Base-by-base conservation (phyloP, 2,329 filamentous ascomycete species). In the Epichloe uncinata region DNA sequence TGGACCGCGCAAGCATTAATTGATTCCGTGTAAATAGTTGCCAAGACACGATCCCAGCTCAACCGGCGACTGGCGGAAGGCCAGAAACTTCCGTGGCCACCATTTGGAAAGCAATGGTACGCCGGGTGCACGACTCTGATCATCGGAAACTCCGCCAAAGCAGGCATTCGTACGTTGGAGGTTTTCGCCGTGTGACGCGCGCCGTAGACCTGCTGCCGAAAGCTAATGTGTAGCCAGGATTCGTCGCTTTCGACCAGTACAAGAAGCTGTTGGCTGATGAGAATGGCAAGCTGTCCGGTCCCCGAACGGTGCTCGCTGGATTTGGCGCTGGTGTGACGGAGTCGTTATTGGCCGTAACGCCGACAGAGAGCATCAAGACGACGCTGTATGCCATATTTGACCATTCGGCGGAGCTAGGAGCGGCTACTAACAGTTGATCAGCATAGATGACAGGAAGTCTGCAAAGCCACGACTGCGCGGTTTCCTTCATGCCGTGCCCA, bases 351-450 rank as follows among this genome's bases (percentile, higher is more conserved):
- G 93, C 93, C 11, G 93, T 98, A 35, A 98, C 93, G 35, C 93
- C 93, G 0, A 96, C 94, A 52, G 93, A 98, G 71, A 94, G 87
- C 61, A 96, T 98, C 69, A 98, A 98, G 75, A 98, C 93, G 47
- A 94, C 94, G 58, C 73, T 98, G 78, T 85, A 64, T 41, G 47
- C 45, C 20, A 22, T 16, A 6, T 46, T 18, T 37, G 16, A 20
- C 15, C 26, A 1, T 16, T 8, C 5, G 15, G 13, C 43, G 13
- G 30, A 35, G 9, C 11, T n/a, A 35, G 37, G 20, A 35, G 20
- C 13, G 33, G 11, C 8, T 16, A 8, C 18, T 50, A 30, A 40
- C n/a, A 30, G 3, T 40, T 30, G 30, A 34, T 34, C 16, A 89
- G 85, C 38, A 97, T 98, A 63, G 93, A 98, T 64, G 93, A 98